A percentile compares a stretch with the other conserved stretches of the same genome.
Conservation (phyloP, 257 asterid species). For the Capsicum rhomboideum region DNA sequence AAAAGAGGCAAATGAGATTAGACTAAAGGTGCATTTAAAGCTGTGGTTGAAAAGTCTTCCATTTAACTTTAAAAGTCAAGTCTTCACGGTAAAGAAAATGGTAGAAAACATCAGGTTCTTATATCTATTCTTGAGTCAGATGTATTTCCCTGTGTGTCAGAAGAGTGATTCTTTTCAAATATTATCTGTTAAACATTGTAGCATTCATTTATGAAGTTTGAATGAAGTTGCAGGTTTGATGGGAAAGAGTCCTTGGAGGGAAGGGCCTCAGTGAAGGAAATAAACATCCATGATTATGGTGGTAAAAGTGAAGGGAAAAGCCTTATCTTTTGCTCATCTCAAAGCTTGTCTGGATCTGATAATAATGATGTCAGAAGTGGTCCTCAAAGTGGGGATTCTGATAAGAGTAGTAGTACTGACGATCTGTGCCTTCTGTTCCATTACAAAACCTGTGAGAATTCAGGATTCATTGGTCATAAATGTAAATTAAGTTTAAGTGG, state of each 20-base stretch:
- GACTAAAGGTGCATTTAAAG: background rate
- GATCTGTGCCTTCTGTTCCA: conserved; percentile 53
- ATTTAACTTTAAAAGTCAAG: background rate
- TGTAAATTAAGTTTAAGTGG: conserved; percentile 34
- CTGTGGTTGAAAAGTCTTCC: background rate
- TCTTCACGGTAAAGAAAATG: background rate
- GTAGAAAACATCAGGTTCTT: background rate
- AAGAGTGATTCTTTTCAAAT: background rate
- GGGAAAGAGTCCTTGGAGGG: conserved; percentile 38
- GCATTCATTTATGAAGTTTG: conserved; percentile 7
- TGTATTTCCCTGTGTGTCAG: background rate
- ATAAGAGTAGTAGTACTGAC: conserved; percentile 23
- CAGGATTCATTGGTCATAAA: conserved; percentile 23
- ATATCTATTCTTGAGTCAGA: background rate
- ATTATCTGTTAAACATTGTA: background rate
- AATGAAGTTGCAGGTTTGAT: conserved; percentile 49
- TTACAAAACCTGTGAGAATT: conserved; percentile 37
- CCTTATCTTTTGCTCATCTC: conserved; percentile 43
- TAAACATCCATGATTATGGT: conserved; percentile 38
- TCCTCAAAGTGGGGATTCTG: conserved; percentile 24
- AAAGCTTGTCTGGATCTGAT: conserved; percentile 26
- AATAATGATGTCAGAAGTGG: conserved; percentile 14
- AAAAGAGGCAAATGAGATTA: background rate
- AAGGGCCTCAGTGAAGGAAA: conserved; percentile 51
- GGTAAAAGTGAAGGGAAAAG: conserved; percentile 24